Percentiles rank a stretch among this genome's conserved stretches.
phyloP scores from a whole-genome alignment of 1,284 basidiomycete species.

The Peniophora sp. region DNA sequence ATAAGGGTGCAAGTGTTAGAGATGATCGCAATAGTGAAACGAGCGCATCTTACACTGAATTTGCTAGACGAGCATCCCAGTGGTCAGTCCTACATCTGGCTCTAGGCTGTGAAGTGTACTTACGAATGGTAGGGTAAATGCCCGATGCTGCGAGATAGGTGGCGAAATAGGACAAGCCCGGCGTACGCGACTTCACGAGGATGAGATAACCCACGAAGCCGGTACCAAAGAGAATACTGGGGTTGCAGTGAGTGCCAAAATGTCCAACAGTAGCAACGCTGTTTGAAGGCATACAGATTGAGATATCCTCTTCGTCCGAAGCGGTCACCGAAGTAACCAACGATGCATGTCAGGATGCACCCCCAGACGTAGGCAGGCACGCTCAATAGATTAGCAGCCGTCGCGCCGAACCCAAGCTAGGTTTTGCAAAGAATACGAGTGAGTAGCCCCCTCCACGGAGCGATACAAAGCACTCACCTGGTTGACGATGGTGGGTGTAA shows the following conservation, averaged over 20 bases:
- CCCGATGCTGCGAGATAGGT: constrained; percentile 40
- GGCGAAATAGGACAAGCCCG: constrained; percentile 36
- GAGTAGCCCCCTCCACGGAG: too few relatives aligned
- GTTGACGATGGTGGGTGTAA: constrained; percentile 46
- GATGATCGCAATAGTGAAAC: neutral
- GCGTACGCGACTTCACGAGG: constrained; percentile 35
- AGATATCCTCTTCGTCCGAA: constrained; percentile 36
- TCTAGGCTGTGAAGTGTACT: neutral
- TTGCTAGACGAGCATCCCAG: constrained; percentile 34
- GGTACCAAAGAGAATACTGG: constrained; percentile 13
- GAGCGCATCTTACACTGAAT: constrained; percentile 32
- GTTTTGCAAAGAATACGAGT: neutral
- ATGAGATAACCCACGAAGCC: constrained; percentile 45
- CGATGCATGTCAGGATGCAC: constrained; percentile 39
- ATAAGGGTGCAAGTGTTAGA: neutral
- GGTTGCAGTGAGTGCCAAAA: too few relatives aligned
- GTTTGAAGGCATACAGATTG: constrained; percentile 39
- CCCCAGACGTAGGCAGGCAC: constrained; percentile 44
- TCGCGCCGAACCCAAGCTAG: constrained; percentile 35
- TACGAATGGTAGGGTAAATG: constrained; percentile 13
- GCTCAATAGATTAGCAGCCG: constrained; percentile 44
- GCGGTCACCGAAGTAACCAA: constrained; percentile 42
- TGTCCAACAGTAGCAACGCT: too few relatives aligned
- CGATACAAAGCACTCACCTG: constrained; percentile 26
- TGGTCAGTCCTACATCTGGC: constrained; percentile 23